A percentile compares a stretch with the other conserved stretches of the same genome.
Evolutionary conservation across 2,329 filamentous ascomycete species (phyloP).

Genomic region (Ambrosiella beaveri): DNA sequence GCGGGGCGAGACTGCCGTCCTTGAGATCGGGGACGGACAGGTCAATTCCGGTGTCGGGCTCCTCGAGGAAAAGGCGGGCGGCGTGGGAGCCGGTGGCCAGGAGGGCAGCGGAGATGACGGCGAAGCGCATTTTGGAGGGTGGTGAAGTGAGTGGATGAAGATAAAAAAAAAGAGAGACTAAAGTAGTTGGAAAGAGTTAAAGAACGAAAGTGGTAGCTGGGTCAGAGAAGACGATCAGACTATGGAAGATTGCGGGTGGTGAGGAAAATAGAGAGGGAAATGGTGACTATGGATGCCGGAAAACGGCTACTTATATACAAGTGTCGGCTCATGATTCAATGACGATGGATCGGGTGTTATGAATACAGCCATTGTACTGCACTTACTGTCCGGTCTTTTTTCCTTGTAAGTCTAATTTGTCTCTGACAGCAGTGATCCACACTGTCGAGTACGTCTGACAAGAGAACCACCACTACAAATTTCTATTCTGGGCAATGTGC

Average conservation of each 20-base stretch:
- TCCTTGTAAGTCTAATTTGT: not conserved
- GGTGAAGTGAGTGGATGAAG: not conserved
- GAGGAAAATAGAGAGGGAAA: not conserved
- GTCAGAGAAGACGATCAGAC: not conserved
- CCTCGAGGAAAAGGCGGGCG: conserved; percentile 27
- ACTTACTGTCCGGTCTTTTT: too few species aligned
- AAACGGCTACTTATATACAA: not conserved
- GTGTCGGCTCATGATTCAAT: not conserved
- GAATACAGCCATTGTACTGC: too few species aligned
- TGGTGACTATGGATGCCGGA: not conserved
- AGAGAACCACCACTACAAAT: not conserved
- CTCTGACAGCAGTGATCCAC: not conserved
- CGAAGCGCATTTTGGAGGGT: conserved; percentile 9
- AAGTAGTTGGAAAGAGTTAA: not conserved
- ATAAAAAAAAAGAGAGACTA: not conserved
- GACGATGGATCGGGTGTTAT: too few species aligned
- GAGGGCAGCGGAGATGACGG: conserved; percentile 15
- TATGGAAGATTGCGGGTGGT: not conserved
- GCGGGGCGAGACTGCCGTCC: conserved; percentile 7
- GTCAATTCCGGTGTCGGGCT: conserved; percentile 30
- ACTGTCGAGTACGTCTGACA: not conserved
- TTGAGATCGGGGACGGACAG: conserved; percentile 21
- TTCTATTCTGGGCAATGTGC: not conserved
- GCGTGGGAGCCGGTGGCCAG: conserved; percentile 23
- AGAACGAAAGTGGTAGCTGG: not conserved